phyloP scores from a whole-genome alignment of 2,329 filamentous ascomycete genomes.

The Penicillium sp. region DNA sequence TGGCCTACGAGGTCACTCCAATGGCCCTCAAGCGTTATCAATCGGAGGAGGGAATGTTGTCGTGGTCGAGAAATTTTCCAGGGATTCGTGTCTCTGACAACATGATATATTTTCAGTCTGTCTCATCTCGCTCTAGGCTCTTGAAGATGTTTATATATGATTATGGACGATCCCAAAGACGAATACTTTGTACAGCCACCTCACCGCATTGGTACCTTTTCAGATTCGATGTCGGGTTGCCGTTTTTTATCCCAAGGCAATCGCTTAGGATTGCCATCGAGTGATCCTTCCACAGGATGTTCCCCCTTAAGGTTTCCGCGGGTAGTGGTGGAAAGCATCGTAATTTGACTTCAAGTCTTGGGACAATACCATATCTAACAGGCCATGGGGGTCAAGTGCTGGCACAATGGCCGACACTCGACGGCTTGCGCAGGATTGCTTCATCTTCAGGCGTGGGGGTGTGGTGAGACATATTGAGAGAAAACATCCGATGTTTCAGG shows the following conservation, averaged over 20 bases:
- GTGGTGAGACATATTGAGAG: background rate
- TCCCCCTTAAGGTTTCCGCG: background rate
- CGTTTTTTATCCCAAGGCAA: background rate
- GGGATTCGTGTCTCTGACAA: background rate
- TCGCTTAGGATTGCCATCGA: background rate
- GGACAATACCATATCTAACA: background rate
- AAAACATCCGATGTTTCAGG: background rate
- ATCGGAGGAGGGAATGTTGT: background rate
- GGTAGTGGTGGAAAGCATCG: background rate
- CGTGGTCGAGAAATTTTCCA: background rate
- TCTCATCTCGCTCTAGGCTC: background rate
- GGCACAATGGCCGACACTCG: background rate
- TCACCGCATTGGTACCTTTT: background rate
- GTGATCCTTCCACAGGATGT: background rate
- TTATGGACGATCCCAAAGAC: background rate
- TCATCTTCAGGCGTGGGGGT: background rate
- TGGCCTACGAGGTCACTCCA: background rate
- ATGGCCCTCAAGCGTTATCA: background rate
- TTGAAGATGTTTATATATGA: background rate
- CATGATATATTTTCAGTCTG: background rate
- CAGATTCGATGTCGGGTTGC: too few species aligned
- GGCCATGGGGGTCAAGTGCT: background rate
- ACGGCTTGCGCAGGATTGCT: background rate
- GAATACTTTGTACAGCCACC: too few species aligned
- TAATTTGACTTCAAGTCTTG: background rate